These are phyloP conservation scores for Pascua guehoae DNA, from an alignment of 1,284 basidiomycete species.

Conservation along the genomic window DNA sequence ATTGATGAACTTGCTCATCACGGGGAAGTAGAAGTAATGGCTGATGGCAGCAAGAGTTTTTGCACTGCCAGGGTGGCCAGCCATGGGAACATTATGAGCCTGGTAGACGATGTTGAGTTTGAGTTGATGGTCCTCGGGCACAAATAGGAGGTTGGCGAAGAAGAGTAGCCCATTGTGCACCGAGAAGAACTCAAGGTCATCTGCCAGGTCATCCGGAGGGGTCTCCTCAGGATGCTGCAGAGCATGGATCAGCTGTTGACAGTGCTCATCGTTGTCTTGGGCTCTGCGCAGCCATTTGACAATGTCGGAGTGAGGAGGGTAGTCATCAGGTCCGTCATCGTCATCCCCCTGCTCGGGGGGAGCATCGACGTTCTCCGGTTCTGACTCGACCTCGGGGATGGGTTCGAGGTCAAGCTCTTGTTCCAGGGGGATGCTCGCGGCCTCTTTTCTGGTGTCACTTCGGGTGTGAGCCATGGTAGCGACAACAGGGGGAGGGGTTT, in stretches of 20 bases:
- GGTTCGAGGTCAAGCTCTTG: too few species aligned
- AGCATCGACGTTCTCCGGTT: too few species aligned
- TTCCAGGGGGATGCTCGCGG: too few species aligned
- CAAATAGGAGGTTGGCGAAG: conserved; percentile 1
- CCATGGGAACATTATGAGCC: conserved; percentile 26
- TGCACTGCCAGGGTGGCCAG: conserved; percentile 52
- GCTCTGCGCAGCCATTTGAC: neutral
- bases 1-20: conserved; percentile 22
- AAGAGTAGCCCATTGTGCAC: neutral
- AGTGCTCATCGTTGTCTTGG: conserved; percentile 18
- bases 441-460: too few species aligned
- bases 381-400: too few species aligned
- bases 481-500: too few species aligned
- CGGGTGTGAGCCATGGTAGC: too few species aligned
- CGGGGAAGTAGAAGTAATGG: conserved; percentile 32
- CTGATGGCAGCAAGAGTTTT: conserved; percentile 42
- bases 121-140: conserved; percentile 2
- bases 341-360: too few species aligned
- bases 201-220: too few species aligned
- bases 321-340: too few species aligned
- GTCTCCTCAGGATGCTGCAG: too few species aligned
- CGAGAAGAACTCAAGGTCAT: neutral
- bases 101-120: conserved; percentile 17
- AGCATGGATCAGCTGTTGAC: too few species aligned
- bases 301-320: conserved; percentile 8